phyloP scores from a whole-genome alignment of 78 protist genomes.

The Dictyostelium discoideum region dicty_2.7 NC_007089.4:5310501-5311000 shows the following conservation, averaged over 20 bases:
- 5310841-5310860: too few relatives aligned
- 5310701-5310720: background rate
- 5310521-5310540: background rate
- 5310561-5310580: slow-evolving; percentile 70
- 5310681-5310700: background rate
- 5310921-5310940: too few relatives aligned
- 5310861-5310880: too few relatives aligned
- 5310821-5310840: background rate
- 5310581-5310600: slow-evolving; percentile 87
- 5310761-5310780: background rate
- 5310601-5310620: slow-evolving; percentile 22
- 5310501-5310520: slow-evolving; percentile 81
- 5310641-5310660: background rate
- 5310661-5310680: background rate
- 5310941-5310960: background rate
- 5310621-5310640: background rate
- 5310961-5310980: background rate
- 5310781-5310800: background rate
- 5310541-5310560: background rate
- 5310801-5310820: background rate
- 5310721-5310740: background rate
- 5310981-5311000: background rate
- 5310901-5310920: too few relatives aligned
- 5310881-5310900: too few relatives aligned
- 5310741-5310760: background rate